Base-by-base conservation (phyloP, 2,329 filamentous ascomycete genomes). In the Myrmaecium sp. region DNA sequence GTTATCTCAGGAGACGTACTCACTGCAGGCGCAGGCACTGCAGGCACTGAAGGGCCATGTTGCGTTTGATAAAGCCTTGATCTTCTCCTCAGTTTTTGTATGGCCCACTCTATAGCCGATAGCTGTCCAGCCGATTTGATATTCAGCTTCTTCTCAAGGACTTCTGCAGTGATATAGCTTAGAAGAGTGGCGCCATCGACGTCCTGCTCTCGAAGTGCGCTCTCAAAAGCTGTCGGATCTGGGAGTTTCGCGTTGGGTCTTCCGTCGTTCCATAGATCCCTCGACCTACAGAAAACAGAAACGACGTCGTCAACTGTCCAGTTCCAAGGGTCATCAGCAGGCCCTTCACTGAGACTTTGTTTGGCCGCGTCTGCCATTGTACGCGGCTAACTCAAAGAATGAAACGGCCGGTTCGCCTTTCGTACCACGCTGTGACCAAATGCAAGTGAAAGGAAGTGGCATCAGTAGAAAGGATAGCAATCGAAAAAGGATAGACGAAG, bases 301-400 rank as follows among this genome's bases (percentile, higher is more conserved):
- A 77, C 64, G 7, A 91, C 68, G 18, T 70, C 62, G 19, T 76
- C 69, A 17, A 73, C 59, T 18, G 65, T 64, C 82, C 82, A 92
- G 28, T 63, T 42, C 47, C 73, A 76, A n/a, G 82, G 81, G 50
- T 92, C 80, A 30, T 52, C 27, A 32, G 22, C 14, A 12, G 22
- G 14, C n/a, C n/a, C n/a, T n/a, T n/a, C n/a, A n/a, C n/a, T n/a
- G n/a, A n/a, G n/a, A n/a, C n/a, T n/a, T n/a, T n/a, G n/a, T n/a
- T n/a, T n/a, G n/a, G n/a, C n/a, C n/a, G n/a, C n/a, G n/a, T n/a
- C n/a, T n/a, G n/a, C n/a, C n/a, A n/a, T n/a, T n/a, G n/a, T n/a
- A n/a, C n/a, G n/a, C n/a, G n/a, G n/a, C n/a, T n/a, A n/a, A n/a
- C n/a, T n/a, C n/a, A n/a, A n/a, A n/a, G n/a, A n/a, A n/a, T n/a